phyloP scores from a whole-genome alignment of 306 rosid species.

The Crataegus laevigata region DNA sequence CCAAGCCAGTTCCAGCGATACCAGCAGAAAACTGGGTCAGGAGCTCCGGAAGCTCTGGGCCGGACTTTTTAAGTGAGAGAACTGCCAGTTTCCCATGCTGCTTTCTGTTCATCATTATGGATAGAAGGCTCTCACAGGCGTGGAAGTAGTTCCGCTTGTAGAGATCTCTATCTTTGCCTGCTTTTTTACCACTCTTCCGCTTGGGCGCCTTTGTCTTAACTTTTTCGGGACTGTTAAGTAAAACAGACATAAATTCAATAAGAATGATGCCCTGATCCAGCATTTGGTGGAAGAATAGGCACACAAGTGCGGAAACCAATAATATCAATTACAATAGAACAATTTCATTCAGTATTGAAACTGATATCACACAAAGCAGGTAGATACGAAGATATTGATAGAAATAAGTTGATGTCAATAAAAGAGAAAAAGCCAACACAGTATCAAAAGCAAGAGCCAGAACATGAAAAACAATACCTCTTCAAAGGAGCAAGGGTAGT shows the following conservation, averaged over 20 bases:
- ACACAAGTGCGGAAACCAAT: background rate
- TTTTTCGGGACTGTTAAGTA: conserved; percentile 62
- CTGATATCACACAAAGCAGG: background rate
- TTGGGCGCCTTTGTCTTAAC: conserved; percentile 48
- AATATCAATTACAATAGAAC: background rate
- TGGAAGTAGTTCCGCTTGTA: conserved; percentile 60
- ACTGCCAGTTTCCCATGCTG: conserved; percentile 36
- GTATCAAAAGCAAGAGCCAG: background rate
- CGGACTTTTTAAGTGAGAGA: conserved; percentile 54
- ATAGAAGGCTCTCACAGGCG: conserved; percentile 79
- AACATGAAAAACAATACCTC: conserved; percentile 36
- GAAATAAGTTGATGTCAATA: background rate
- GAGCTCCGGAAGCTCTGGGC: conserved; percentile 76
- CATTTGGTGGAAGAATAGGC: background rate
- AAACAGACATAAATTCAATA: conserved; percentile 8
- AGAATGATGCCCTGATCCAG: background rate
- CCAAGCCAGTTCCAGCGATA: conserved; percentile 80
- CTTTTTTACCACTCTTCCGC: conserved; percentile 45
- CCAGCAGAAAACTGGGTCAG: conserved; percentile 63
- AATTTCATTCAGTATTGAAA: background rate
- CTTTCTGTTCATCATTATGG: conserved; percentile 48
- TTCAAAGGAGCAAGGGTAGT: conserved; percentile 53
- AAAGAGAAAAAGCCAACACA: background rate
- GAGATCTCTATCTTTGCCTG: conserved; percentile 48
- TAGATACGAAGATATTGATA: background rate